phyloP scores from a whole-genome alignment of 23 red algal genomes.

The Cyanidiococcus yangmingshanensis region DNA sequence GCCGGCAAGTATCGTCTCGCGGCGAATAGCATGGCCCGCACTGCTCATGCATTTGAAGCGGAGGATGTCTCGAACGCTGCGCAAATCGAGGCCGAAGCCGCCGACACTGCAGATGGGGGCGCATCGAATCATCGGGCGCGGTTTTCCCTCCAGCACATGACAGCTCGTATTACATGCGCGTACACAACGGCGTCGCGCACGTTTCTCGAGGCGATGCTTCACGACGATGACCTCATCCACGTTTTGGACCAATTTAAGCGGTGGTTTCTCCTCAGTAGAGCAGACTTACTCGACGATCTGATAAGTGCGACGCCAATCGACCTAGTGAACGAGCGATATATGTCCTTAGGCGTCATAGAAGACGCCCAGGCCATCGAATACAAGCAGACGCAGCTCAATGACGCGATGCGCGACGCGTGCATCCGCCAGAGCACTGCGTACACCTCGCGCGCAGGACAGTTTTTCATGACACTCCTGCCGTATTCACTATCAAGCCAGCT shows the following conservation, averaged over 20 bases:
- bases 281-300: background rate
- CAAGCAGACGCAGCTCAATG: background rate
- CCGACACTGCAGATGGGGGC: background rate
- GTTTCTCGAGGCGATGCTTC: background rate
- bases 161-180: background rate
- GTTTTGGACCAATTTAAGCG: background rate
- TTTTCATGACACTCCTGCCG: slow-evolving; percentile 27
- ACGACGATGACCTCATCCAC: background rate
- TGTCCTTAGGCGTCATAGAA: background rate
- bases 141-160: background rate
- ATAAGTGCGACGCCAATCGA: background rate
- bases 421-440: background rate
- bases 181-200: background rate
- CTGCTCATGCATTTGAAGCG: slow-evolving; percentile 19
- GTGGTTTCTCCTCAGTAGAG: background rate
- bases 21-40: slow-evolving; percentile 14
- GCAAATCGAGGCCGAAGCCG: background rate
- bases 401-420: background rate
- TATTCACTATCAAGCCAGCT: slow-evolving; percentile 1
- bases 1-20: slow-evolving; percentile 64
- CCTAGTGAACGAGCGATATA: background rate
- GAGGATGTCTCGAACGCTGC: background rate
- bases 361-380: background rate
- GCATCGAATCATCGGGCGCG: background rate
- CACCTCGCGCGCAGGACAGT: background rate